Base-by-base conservation (phyloP, 768 basidiomycete species). In the Tylopilus cervinicoccineus region DNA sequence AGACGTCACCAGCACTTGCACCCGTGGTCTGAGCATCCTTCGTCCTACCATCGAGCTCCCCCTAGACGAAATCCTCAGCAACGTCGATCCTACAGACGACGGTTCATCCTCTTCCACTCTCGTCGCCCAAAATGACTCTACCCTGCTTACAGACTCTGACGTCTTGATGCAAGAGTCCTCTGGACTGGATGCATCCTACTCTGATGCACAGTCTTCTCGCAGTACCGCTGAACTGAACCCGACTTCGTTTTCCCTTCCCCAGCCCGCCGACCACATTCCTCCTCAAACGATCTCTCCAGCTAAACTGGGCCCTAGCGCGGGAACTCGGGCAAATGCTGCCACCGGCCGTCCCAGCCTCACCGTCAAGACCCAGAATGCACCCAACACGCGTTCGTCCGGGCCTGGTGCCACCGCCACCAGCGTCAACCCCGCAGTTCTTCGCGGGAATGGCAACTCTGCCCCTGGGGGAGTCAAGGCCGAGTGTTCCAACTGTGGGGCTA, bases 401-500 rank as follows among this genome's bases (percentile, higher is more conserved):
- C 81, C 83, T 27, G 73, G 81, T 54, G 84, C 84, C 22, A 86
- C 83, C 2, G 77, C 81, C 19, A 83, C 82, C 22, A 80, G 72
- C 53, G 65, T 79, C 29, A 78, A 76, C 55, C 71, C 76, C 6
- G 68, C 74, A 4, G 66, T 75, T 12, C 67, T 70, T 38, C 59
- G 60, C 7, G 54, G 54, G 9, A 64, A 55, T 41, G 31, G 50
- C 48, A 64, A 71, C 57, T 69, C 75, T 23, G 76, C 78, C 1
- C 78, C 77, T 5, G 77, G 75, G 19, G 79, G 79, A 26, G 76
- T 77, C 50, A 92, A 91, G 70, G 86, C 87, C 6, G 90, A 91
- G 57, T 92, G 90, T 60, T 84, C 84, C 7, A 92, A 91, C 66
- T 92, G 89, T 58, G 90, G 89, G 19, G 89, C 89, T 5, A 92